A percentile compares a stretch with the other conserved stretches of the same genome.
These are phyloP conservation scores for Omphalea diandra DNA, from an alignment of 441 rosid species.

Conservation along the genomic window DNA sequence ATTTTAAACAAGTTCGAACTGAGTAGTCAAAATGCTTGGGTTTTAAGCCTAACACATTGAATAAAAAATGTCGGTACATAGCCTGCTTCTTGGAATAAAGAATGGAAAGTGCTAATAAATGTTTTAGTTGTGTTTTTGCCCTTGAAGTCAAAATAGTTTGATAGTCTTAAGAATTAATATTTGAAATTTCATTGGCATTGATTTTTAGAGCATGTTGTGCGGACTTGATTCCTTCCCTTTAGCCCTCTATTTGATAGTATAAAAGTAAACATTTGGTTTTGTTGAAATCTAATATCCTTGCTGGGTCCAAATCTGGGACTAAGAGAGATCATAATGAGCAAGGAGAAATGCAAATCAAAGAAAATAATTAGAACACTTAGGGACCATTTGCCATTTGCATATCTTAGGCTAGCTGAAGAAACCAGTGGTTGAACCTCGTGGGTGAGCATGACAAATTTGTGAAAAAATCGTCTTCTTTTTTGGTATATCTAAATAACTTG, in stretches of 20 bases:
- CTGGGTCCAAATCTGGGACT: background rate
- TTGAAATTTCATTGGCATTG: background rate
- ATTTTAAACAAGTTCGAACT: background rate
- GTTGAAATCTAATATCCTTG: slow-evolving; percentile 9
- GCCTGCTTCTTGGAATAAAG: background rate
- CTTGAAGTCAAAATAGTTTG: background rate
- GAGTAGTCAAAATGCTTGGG: background rate
- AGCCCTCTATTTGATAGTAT: no score
- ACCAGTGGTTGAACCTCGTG: slow-evolving; percentile 2
- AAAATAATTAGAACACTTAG: background rate
- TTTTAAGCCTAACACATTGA: slow-evolving; percentile 4
- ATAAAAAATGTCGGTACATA: slow-evolving; percentile 9
- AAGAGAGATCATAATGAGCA: background rate
- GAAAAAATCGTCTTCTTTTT: background rate
- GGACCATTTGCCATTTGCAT: background rate
- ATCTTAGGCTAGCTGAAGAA: background rate
- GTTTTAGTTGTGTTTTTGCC: background rate
- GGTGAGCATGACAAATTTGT: slow-evolving; percentile 1
- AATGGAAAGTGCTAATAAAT: slow-evolving; percentile 15
- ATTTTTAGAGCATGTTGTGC: background rate
- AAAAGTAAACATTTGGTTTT: no score
- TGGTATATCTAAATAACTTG: background rate
- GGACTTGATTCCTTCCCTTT: background rate
- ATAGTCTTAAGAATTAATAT: background rate
- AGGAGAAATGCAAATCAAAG: background rate